These are phyloP conservation scores for Astragalus membranaceus DNA, from an alignment of 306 rosid species.

Conservation along the genomic window DNA sequence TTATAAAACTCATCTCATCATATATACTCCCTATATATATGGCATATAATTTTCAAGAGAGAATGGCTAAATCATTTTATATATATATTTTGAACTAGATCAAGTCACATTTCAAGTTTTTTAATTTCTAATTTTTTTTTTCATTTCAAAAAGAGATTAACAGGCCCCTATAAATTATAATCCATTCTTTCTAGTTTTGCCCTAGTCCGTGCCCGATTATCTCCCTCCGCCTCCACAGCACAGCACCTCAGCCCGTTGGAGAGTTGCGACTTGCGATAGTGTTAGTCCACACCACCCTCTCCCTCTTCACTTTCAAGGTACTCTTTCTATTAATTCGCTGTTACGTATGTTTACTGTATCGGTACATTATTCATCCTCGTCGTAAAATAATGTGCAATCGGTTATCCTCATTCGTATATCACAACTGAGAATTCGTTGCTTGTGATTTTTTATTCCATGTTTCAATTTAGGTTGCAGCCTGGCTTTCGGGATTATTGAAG, in stretches of 20 bases:
- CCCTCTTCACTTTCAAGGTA: not conserved
- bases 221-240: too few relatives aligned
- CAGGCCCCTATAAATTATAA: too few relatives aligned
- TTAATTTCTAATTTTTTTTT: too few relatives aligned
- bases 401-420: not conserved
- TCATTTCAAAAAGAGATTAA: too few relatives aligned
- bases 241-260: not conserved
- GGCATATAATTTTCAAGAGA: too few relatives aligned
- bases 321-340: not conserved
- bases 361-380: not conserved
- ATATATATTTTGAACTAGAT: too few relatives aligned
- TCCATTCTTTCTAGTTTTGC: too few relatives aligned
- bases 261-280: not conserved
- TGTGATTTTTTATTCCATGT: conserved; percentile 1
- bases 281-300: not conserved
- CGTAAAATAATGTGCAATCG: conserved; percentile 19
- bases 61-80: too few relatives aligned
- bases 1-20: too few relatives aligned
- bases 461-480: not conserved
- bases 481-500: not conserved
- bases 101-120: too few relatives aligned
- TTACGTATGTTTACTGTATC: conserved; percentile 3
- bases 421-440: not conserved
- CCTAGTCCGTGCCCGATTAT: too few relatives aligned
- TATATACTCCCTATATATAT: too few relatives aligned